A percentile compares a stretch with the other conserved stretches of the same genome.
These are phyloP conservation scores for Ustilago trichophora DNA, from an alignment of 1,284 basidiomycete genomes.

Conservation along the genomic window DNA sequence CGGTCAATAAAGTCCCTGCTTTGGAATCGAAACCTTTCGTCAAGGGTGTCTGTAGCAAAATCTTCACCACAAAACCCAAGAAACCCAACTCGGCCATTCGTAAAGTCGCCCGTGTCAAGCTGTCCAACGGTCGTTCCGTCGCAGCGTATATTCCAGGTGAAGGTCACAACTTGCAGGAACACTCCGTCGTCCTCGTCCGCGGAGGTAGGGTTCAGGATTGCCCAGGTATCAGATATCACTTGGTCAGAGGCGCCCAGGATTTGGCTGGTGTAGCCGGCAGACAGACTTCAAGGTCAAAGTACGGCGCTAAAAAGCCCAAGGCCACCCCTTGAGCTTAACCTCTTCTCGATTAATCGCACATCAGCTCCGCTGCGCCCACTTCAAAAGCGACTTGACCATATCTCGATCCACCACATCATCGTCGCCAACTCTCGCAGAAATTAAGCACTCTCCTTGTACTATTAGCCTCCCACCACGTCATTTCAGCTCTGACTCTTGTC, in stretches of 20 bases:
- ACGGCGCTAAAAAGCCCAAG: conserved; percentile 90
- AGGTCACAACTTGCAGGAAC: conserved; percentile 97
- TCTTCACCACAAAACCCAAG: conserved; percentile 77
- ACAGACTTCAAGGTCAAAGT: conserved; percentile 84
- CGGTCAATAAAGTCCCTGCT: conserved; percentile 64
- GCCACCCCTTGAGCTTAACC: conserved; percentile 51
- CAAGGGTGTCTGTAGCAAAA: conserved; percentile 64
- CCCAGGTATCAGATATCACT: conserved; percentile 79
- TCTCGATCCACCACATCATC: too few species aligned
- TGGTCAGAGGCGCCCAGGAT: conserved; percentile 92
- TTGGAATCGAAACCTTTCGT: conserved; percentile 63
- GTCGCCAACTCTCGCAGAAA: too few species aligned
- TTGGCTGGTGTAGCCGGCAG: conserved; percentile 89
- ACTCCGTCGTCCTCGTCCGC: conserved; percentile 90
- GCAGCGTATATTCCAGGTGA: conserved; percentile 97
- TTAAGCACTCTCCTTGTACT: too few species aligned
- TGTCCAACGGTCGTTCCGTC: conserved; percentile 86
- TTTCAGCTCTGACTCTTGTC: too few species aligned
- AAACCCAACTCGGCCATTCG: conserved; percentile 99
- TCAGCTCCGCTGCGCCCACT: too few species aligned
- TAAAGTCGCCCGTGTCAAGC: conserved; percentile 93
- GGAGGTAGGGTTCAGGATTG: conserved; percentile 97
- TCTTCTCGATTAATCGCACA: too few species aligned
- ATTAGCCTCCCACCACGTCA: too few species aligned
- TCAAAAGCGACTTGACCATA: too few species aligned